A percentile compares a stretch with the other conserved stretches of the same genome.
Evolutionary conservation across 2,329 filamentous ascomycete species (phyloP).

Genomic region (Neospermospora avenae): DNA sequence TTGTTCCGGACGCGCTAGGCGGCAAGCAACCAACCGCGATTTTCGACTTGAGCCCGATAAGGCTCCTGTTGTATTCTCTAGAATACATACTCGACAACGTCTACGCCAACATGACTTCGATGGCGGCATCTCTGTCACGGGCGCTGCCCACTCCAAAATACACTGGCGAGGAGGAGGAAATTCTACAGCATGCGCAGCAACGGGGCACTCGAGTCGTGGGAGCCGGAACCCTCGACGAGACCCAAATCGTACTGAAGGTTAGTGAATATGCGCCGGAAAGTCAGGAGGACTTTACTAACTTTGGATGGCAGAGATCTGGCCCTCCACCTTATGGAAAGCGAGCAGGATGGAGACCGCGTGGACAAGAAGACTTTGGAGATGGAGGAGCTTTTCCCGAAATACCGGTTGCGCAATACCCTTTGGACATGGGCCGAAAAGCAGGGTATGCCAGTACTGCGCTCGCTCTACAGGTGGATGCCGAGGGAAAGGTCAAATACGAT

Average conservation of each 20-base stretch:
- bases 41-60: constrained; percentile 16
- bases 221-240: constrained; percentile 75
- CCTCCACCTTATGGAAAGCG: constrained; percentile 87
- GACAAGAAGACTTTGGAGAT: constrained; percentile 89
- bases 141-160: constrained; percentile 89
- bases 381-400: constrained; percentile 95
- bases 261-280: constrained; percentile 24
- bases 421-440: constrained; percentile 87
- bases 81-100: constrained; percentile 8
- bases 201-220: constrained; percentile 80
- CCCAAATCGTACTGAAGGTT: constrained; percentile 77
- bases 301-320: constrained; percentile 59
- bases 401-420: constrained; percentile 88
- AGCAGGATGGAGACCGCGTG: constrained; percentile 84
- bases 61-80: constrained; percentile 11
- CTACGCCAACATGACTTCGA: constrained; percentile 55
- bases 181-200: constrained; percentile 66
- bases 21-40: constrained; percentile 10
- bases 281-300: constrained; percentile 17
- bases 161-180: constrained; percentile 82
- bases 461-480: constrained; percentile 83
- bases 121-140: constrained; percentile 69
- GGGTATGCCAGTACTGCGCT: constrained; percentile 75
- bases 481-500: constrained; percentile 95
- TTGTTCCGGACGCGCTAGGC: no score